Evolutionary conservation across 2,329 filamentous ascomycete genomes (phyloP).

Genomic region (Aspergillus arachidicola): DNA sequence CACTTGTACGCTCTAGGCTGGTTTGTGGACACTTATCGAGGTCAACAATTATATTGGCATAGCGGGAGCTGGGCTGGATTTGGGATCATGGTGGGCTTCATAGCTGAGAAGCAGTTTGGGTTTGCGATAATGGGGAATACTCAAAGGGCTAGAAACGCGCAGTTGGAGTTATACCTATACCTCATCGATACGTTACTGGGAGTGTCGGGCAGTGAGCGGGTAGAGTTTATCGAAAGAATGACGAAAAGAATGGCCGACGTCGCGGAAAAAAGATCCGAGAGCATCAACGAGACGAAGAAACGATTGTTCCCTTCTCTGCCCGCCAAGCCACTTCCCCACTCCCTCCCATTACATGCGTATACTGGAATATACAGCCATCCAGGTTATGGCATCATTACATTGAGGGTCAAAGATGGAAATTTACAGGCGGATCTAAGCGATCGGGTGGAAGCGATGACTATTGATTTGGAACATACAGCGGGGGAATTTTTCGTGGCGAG

Average conservation of each 20-base stretch:
- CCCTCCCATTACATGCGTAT: constrained; percentile 19
- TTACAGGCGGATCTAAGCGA: constrained; percentile 18
- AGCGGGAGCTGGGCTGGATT: constrained; percentile 27
- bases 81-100: constrained; percentile 25
- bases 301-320: constrained; percentile 18
- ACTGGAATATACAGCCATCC: constrained; percentile 21
- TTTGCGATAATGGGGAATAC: constrained; percentile 30
- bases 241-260: background rate
- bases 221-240: constrained; percentile 7
- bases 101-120: constrained; percentile 25
- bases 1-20: constrained; percentile 28
- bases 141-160: constrained; percentile 9
- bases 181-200: constrained; percentile 20
- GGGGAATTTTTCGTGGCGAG: constrained; percentile 24
- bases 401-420: constrained; percentile 4
- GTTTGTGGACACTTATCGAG: constrained; percentile 25
- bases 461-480: constrained; percentile 20
- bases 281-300: constrained; percentile 4
- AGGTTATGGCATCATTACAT: constrained; percentile 6
- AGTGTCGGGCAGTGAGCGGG: constrained; percentile 10
- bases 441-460: constrained; percentile 5
- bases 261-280: background rate
- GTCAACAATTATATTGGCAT: constrained; percentile 24
- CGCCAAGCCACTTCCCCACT: constrained; percentile 10
- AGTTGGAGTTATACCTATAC: constrained; percentile 18